Evolutionary conservation across 2,329 filamentous ascomycete genomes (phyloP).

Genomic region (Ophiostoma sp.): DNA sequence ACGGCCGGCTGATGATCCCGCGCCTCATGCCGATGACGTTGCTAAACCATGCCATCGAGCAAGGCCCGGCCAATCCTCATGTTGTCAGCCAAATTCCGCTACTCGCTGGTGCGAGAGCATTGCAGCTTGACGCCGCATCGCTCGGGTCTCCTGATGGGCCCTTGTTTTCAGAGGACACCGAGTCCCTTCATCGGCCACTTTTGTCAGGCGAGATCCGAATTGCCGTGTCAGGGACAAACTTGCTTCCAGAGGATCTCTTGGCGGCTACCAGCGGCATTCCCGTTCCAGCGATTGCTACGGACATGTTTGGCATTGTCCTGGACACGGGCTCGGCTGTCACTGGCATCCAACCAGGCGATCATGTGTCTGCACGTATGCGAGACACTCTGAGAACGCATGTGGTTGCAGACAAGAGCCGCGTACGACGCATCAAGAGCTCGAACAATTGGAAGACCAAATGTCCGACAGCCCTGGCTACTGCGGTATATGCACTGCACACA

Average conservation of each 20-base stretch:
- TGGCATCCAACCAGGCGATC: conserved; percentile 33
- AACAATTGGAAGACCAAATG: conserved; percentile 27
- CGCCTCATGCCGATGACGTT: conserved; percentile 38
- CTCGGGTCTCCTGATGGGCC: conserved; percentile 23
- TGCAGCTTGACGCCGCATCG: conserved; percentile 25
- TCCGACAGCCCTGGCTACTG: conserved; percentile 39
- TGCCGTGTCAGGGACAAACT: conserved; percentile 34
- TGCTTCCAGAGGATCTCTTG: conserved; percentile 38
- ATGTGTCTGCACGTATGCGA: conserved; percentile 39
- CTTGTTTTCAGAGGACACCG: conserved; percentile 26
- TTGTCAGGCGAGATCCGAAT: conserved; percentile 38
- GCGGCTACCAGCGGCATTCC: conserved; percentile 24
- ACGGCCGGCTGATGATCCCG: conserved; percentile 34
- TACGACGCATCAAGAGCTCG: conserved; percentile 28
- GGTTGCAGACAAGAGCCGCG: conserved; percentile 36
- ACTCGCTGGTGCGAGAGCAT: neutral
- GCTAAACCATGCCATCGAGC: conserved; percentile 44
- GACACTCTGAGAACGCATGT: conserved; percentile 36
- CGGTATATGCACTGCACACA: conserved; percentile 39
- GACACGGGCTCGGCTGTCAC: conserved; percentile 34
- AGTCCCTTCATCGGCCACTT: conserved; percentile 25
- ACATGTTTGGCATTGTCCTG: conserved; percentile 38
- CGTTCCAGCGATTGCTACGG: conserved; percentile 29
- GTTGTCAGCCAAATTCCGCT: neutral
- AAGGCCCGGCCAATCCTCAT: neutral